These are phyloP conservation scores for Lodderomyces jiufengensis DNA, from an alignment of 1,139 yeast genomes.

Conservation along the genomic window DNA sequence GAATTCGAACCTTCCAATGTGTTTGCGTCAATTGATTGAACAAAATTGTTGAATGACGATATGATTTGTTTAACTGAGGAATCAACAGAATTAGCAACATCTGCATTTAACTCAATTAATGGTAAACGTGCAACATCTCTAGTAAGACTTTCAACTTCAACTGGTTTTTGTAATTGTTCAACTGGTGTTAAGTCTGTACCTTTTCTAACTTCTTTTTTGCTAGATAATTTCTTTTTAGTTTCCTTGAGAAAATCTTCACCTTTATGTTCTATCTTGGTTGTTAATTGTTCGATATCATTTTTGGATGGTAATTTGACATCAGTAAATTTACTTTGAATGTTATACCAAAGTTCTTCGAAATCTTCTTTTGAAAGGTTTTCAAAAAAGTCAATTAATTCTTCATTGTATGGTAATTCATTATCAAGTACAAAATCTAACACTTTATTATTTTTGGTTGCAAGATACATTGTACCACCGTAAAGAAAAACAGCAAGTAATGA, in stretches of 20 bases:
- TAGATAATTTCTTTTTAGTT: conserved; percentile 30
- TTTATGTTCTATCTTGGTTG: conserved; percentile 31
- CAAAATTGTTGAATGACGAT: conserved; percentile 50
- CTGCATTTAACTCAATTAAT: conserved; percentile 26
- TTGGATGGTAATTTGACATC: conserved; percentile 30
- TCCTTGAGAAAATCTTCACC: conserved; percentile 38
- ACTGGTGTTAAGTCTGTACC: conserved; percentile 31
- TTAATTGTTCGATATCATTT: conserved; percentile 31
- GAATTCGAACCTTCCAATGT: conserved; percentile 28
- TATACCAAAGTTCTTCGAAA: conserved; percentile 20
- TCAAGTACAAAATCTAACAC: conserved; percentile 48
- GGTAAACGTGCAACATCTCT: conserved; percentile 35
- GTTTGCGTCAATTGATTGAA: conserved; percentile 45
- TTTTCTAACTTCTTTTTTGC: conserved; percentile 6
- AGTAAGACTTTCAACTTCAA: conserved; percentile 34
- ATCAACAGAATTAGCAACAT: conserved; percentile 29
- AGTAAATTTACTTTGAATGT: conserved; percentile 20
- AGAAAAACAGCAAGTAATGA: conserved; percentile 26
- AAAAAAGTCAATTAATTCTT: conserved; percentile 37
- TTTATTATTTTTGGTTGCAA: conserved; percentile 43
- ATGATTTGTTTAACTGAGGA: conserved; percentile 47
- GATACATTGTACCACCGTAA: conserved; percentile 41
- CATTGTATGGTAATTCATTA: conserved; percentile 43
- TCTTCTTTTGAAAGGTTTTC: conserved; percentile 40
- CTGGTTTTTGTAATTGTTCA: conserved; percentile 46